Base-by-base conservation (phyloP, 345 rosid species). In the Eucalyptus coolabah region DNA sequence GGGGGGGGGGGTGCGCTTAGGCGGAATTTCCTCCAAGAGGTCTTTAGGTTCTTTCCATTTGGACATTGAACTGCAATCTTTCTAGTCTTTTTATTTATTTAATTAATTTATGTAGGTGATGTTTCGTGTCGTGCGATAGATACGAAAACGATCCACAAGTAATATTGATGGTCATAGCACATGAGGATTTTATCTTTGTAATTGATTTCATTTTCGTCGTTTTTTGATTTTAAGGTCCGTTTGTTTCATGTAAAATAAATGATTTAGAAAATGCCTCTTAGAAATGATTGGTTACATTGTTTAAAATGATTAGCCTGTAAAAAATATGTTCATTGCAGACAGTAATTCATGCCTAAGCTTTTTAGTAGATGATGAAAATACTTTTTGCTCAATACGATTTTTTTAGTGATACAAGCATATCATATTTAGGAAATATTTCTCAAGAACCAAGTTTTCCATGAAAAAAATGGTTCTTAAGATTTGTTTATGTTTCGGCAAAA, bases 361-460 rank as follows among this genome's bases (percentile, higher is more conserved):
- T 56, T 56, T 56, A 5, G 1, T 26, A 56, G 28, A 56, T 4
- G 30, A 24, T 56, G 63, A 56, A 56, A 56, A 24, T 56, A 56
- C 6, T 9, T 56, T 56, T 56, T 56, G 10, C 9, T 53, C 59
- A 56, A 56, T 56, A 24, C 3, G 6, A 23, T 56, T 24, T 56
- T 56, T 56, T 23, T 23, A 56, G 30, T 24, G 12, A 24, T 9
- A 56, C 6, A 0, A 56, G 63, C 63, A 8, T 0, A 56, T 56
- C 14, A 56, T 56, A 56, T 24, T 24, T 23, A 56, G 30, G 30
- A 56, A 56, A 56, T 23, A 23, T 9, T 23, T 23, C 30, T 56
- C 63, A 56, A 56, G 6, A 56, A 1, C 3, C 0, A 6, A 24
- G 30, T 56, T 56, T 56, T 56, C 63, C 28, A 9, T 24, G 30